These are phyloP conservation scores for Bruguiera gymnorhiza DNA, from an alignment of 345 rosid genomes.

Conservation along the genomic window DNA sequence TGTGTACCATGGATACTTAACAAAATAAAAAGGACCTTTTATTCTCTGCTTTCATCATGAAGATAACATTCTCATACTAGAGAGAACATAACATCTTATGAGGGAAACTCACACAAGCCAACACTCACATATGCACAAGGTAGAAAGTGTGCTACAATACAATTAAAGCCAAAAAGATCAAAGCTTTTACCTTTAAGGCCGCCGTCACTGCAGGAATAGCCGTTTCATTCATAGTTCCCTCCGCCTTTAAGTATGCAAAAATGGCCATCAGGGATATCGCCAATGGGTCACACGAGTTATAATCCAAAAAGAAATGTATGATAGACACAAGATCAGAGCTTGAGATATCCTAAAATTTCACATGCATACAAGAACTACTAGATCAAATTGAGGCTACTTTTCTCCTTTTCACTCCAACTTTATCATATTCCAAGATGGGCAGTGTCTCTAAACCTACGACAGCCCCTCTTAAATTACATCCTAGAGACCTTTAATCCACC, in stretches of 20 bases:
- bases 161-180: background rate
- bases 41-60: background rate
- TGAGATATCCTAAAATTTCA: background rate
- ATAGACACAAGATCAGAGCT: constrained; percentile 1
- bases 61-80: background rate
- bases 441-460: no score
- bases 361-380: background rate
- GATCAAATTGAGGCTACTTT: no score
- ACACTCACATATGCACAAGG: no score
- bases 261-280: background rate
- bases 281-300: no score
- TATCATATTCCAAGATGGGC: no score
- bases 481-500: no score
- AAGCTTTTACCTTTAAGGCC: constrained; percentile 56
- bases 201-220: constrained; percentile 51
- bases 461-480: no score
- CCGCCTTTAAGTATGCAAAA: constrained; percentile 49
- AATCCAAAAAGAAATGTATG: no score
- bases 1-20: background rate
- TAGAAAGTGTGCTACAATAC: no score
- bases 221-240: constrained; percentile 65
- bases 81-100: background rate
- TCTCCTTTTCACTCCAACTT: no score
- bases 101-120: no score
- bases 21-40: background rate